Evolutionary conservation across 352 stramenopile genomes (phyloP).

Genomic region (Pythium phragmiticola): DNA sequence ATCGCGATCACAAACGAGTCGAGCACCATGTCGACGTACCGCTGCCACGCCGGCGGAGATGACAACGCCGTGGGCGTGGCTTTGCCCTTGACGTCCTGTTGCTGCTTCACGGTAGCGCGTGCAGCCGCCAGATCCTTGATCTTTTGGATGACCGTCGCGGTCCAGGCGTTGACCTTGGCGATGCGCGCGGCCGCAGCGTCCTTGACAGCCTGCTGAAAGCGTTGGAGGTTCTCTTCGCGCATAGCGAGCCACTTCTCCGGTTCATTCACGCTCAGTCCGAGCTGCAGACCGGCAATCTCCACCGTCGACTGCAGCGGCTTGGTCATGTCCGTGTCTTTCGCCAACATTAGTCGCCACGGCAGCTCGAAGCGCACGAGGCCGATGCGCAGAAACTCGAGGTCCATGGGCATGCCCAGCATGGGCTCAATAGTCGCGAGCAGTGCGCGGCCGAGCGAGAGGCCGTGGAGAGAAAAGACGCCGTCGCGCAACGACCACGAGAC

Average conservation of each 20-base stretch:
- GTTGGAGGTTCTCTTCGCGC: conserved; percentile 57
- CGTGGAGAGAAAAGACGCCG: conserved; percentile 57
- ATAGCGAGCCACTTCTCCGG: conserved; percentile 81
- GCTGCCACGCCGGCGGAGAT: conserved; percentile 50
- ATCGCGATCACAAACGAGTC: conserved; percentile 69
- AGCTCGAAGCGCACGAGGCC: conserved; percentile 51
- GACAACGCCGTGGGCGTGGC: background rate
- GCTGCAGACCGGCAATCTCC: conserved; percentile 48
- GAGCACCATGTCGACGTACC: conserved; percentile 58
- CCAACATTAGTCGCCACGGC: conserved; percentile 36
- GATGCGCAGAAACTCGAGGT: conserved; percentile 62
- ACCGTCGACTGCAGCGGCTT: conserved; percentile 46
- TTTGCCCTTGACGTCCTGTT: conserved; percentile 9
- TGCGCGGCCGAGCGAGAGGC: conserved; percentile 44
- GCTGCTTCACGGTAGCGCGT: conserved; percentile 33
- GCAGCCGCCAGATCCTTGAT: conserved; percentile 49
- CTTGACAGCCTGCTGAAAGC: conserved; percentile 52
- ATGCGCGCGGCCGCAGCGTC: conserved; percentile 52
- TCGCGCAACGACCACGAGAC: conserved; percentile 64
- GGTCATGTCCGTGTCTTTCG: background rate
- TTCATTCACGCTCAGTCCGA: conserved; percentile 56
- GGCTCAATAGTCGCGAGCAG: conserved; percentile 57
- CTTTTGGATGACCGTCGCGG: conserved; percentile 53
- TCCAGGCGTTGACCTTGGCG: conserved; percentile 57
- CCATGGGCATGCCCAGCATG: conserved; percentile 55